phyloP scores from a whole-genome alignment of 2,329 filamentous ascomycete genomes.

The Pestalotiopsis sp. region DNA sequence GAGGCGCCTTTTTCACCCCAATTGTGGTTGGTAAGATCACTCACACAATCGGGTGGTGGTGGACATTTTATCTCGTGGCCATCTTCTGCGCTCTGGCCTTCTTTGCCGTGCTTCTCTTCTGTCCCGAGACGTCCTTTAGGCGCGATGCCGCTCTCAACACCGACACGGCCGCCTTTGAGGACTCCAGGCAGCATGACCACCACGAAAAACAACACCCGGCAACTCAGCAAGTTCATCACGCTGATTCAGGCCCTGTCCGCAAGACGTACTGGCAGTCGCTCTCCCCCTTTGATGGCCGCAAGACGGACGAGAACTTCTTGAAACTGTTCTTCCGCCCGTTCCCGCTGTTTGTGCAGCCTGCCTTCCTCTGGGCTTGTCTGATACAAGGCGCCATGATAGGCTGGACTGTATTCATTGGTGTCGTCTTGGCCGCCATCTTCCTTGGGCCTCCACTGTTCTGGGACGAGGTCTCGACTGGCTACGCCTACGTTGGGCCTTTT shows the following conservation, averaged over 20 bases:
- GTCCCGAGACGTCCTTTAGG: conserved; percentile 81
- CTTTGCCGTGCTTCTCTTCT: conserved; percentile 73
- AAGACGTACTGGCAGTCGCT: conserved; percentile 65
- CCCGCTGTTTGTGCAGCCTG: conserved; percentile 80
- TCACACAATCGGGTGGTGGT: conserved; percentile 73
- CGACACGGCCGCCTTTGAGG: conserved; percentile 53
- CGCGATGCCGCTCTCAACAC: conserved; percentile 70
- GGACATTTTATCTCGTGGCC: conserved; percentile 86
- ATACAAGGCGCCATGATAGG: conserved; percentile 90
- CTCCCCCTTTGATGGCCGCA: conserved; percentile 76
- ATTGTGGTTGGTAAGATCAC: conserved; percentile 91
- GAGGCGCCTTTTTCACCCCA: conserved; percentile 68
- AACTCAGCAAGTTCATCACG: background rate
- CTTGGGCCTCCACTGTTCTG: conserved; percentile 81
- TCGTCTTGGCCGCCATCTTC: conserved; percentile 81
- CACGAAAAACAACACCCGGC: conserved; percentile 2
- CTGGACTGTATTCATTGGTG: conserved; percentile 92
- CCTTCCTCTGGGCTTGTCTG: conserved; percentile 77
- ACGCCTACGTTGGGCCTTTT: conserved; percentile 84
- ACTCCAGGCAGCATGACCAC: conserved; percentile 8
- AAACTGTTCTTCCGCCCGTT: conserved; percentile 72
- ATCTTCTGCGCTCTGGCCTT: conserved; percentile 77
- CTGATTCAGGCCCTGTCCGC: conserved; percentile 37
- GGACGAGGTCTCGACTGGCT: conserved; percentile 79
- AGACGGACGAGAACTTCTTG: conserved; percentile 74